Evolutionary conservation across 202 grass and related monocot genomes (phyloP).

Genomic region (Saccharum hybrid): DNA sequence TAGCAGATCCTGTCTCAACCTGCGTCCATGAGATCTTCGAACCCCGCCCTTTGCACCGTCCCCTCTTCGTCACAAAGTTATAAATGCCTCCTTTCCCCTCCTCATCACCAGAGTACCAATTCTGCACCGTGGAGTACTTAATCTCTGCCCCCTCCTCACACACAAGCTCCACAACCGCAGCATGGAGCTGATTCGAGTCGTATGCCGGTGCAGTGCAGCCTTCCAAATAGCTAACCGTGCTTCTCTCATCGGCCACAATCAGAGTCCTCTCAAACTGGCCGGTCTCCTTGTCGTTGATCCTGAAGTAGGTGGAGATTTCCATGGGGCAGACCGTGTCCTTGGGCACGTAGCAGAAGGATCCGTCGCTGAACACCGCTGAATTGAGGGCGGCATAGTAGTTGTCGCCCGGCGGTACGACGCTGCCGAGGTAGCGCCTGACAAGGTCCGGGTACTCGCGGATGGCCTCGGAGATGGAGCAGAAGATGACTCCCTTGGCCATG

Average conservation of each 20-base stretch:
- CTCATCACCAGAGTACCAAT: conserved; percentile 93
- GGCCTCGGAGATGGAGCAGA: conserved; percentile 98
- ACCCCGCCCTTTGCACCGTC: conserved; percentile 66
- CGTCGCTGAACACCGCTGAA: conserved; percentile 95
- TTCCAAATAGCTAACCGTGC: conserved; percentile 90
- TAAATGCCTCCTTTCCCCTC: conserved; percentile 89
- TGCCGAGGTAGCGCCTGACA: conserved; percentile 69
- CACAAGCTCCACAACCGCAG: conserved; percentile 90
- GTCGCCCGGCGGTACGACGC: conserved; percentile 69
- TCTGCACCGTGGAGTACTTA: conserved; percentile 96
- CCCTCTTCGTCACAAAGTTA: conserved; percentile 98
- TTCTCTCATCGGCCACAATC: conserved; percentile 82
- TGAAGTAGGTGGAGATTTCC: conserved; percentile 97
- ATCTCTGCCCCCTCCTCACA: conserved; percentile 87
- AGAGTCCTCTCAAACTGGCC: conserved; percentile 96
- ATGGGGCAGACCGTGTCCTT: conserved; percentile 95
- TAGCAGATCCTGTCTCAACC: conserved; percentile 98
- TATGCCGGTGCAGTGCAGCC: conserved; percentile 88
- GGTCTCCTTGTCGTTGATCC: conserved; percentile 86
- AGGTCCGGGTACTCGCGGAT: conserved; percentile 89
- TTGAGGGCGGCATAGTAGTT: conserved; percentile 98
- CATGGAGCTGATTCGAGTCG: conserved; percentile 89
- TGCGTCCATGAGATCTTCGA: conserved; percentile 97
- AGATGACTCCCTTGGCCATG: conserved; percentile 87
- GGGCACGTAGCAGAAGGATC: conserved; percentile 97